Evolutionary conservation across 2,329 filamentous ascomycete species (phyloP), one percentile per base, ranked within the genome.

Genomic region (Sarocladium kiliense): DNA sequence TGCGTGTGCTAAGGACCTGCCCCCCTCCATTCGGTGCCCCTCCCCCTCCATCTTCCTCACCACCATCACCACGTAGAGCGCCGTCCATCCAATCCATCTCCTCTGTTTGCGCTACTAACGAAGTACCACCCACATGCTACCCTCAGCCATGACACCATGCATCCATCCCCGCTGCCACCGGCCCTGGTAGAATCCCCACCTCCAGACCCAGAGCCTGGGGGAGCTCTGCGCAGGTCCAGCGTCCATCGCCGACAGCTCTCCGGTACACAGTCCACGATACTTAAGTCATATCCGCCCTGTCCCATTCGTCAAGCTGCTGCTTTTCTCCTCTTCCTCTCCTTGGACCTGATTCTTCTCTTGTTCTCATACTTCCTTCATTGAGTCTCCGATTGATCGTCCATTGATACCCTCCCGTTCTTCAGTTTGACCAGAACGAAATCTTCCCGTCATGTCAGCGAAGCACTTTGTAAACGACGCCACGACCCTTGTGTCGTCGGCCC

Each of bases 401-500:
- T 49, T 30, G 44, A n/a, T 49, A 23, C 25, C 44, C 14, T n/a
- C 12, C 21, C 44, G 26, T 26, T 23, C 18, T 45, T 19, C n/a
- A 14, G 7, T 11, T 39, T 53, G 32, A 39, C 19, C 12, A 36
- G 25, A 19, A n/a, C 14, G 30, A 36, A 12, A 51, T n/a, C n/a
- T n/a, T n/a, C n/a, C 26, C 60, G 65, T 36, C 61, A 76, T 76
- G 74, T 82, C 82, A 30, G 68, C 77, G 58, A 95, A 94, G 77
- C 92, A 97, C 75, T 96, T 97, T 77, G 84, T 96, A 77, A 85
- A 91, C 70, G 88, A 95, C 68, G 85, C 91, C 41, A 83, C 85
- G 54, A 80, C 88, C 65, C 83, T 97, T 53, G 90, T 97, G 68
- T 79, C 83, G 66, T 78, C 84, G 41, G 89, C 92, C 44, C 84